Evolutionary conservation across 2,329 filamentous ascomycete species (phyloP).

Genomic region (Fusarium redolens): DNA sequence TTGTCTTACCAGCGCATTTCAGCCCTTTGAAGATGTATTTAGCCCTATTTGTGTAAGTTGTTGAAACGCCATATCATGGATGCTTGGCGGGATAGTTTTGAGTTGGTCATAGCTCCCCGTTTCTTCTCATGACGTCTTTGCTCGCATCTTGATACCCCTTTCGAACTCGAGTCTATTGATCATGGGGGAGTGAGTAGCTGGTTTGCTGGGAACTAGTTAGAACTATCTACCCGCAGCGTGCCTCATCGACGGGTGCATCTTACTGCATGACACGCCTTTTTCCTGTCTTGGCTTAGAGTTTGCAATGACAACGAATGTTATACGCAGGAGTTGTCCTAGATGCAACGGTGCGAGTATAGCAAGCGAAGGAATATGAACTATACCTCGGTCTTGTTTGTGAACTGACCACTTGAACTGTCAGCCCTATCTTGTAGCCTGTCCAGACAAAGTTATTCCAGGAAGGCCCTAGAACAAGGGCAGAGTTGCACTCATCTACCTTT

Average conservation of each 20-base stretch:
- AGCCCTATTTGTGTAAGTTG: not conserved
- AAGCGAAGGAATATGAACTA: not conserved
- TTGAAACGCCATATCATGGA: not conserved
- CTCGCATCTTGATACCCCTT: conserved; percentile 41
- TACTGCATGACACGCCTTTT: conserved; percentile 26
- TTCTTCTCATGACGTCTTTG: conserved; percentile 24
- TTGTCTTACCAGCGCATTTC: conserved; percentile 13
- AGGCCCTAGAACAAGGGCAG: conserved; percentile 30
- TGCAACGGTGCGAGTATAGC: not conserved
- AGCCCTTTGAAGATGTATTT: not conserved
- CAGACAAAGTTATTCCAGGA: conserved; percentile 20
- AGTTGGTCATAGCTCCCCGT: conserved; percentile 27
- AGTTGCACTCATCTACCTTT: not conserved
- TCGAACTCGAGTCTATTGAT: conserved; percentile 8
- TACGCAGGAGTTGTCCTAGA: not conserved
- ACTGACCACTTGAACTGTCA: conserved; percentile 8
- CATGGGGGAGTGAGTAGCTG: conserved; percentile 8
- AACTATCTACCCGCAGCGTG: conserved; percentile 28
- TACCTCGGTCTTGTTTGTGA: not conserved
- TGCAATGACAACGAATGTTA: not conserved
- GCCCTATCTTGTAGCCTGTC: conserved; percentile 13
- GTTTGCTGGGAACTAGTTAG: not conserved
- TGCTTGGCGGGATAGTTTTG: not conserved
- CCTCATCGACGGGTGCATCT: conserved; percentile 37
- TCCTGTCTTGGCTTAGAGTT: conserved; percentile 6